Percentiles rank a stretch among this genome's conserved stretches.
These are phyloP conservation scores for Carpediemonas membranifera DNA, from an alignment of 78 protist genomes.

Conservation along the genomic window DNA sequence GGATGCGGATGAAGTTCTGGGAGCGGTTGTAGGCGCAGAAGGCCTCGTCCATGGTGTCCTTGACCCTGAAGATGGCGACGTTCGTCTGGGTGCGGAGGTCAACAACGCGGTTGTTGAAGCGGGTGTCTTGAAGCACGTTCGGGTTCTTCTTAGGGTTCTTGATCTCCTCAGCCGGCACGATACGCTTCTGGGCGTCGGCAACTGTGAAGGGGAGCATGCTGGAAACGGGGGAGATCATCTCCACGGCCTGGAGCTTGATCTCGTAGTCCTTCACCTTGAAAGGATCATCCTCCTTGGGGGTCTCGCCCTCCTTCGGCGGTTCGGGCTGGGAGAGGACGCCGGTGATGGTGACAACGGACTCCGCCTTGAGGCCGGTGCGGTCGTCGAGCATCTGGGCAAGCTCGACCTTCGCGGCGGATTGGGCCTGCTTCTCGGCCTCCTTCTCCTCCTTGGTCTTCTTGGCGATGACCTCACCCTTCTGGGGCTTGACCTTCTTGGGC, in stretches of 20 bases:
- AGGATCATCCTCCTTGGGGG: background rate
- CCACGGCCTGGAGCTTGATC: constrained; percentile 74
- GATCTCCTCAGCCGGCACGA: background rate
- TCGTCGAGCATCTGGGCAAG: no score
- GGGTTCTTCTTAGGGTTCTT: background rate
- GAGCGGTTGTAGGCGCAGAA: constrained; percentile 1
- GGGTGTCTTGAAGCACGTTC: background rate
- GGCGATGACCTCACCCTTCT: no score
- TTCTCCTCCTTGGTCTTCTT: no score
- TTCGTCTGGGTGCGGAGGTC: constrained; percentile 16
- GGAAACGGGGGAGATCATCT: constrained; percentile 56
- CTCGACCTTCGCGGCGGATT: no score
- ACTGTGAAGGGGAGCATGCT: background rate
- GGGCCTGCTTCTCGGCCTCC: no score
- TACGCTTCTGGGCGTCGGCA: background rate
- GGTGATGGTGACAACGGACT: no score
- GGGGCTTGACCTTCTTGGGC: no score
- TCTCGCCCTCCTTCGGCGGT: no score
- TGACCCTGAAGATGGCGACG: background rate
- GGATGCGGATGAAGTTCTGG: constrained; percentile 86
- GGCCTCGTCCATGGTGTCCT: background rate
- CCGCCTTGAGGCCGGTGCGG: no score
- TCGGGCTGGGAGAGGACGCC: no score
- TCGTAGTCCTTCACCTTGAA: constrained; percentile 81
- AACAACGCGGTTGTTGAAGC: constrained; percentile 3